Evolutionary conservation across 805 yeast genomes (phyloP), one percentile per base, ranked within the genome.

Genomic region (Nakazawaea populi): DNA sequence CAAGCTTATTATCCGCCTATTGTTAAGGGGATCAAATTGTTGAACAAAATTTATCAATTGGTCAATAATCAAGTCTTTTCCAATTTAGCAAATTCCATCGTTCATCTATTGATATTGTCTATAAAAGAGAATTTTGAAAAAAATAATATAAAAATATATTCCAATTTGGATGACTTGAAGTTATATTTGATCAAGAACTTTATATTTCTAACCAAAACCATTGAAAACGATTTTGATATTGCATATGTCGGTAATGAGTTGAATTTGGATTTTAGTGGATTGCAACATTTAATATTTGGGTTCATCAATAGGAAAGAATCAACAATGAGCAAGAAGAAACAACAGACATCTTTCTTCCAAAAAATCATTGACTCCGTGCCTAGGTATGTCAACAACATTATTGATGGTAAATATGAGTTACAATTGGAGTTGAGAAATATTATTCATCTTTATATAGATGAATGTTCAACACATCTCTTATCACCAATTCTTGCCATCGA

Each of bases 11-110:
- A 87, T 62, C 81, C 88, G 11, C 96, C 96, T 1, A 69, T 89
- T 44, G 75, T 79, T 4, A 79, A 79, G 50, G 83, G 96, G 0
- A 68, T 90, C 42, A 76, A 84, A 0, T 67, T 92, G 5, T 69
- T 91, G 32, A 83, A 89, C 35, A 86, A 82, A 61, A 85, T 91
- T 27, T 88, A 89, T 61, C 95, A 88, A 59, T 71, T 90, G 58
- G 78, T 92, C 37, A 84, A 85, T 56, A 82, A 91, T 2, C 69
- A 76, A 10, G 87, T 89, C 1, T 92, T 91, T 68, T 96, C 89
- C 63, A 96, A 89, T 60, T 68, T 91, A 56, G 96, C 97, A 0
- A 96, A 89, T 63, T 81, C 86, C 51, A 83, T 89, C 48, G 87
- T 92, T 4, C 96, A 88, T 61, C 77, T 85, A 42, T 84, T 94